Conservation (phyloP, 108 stramenopile species). For the Nitzschia inconspicua region DNA sequence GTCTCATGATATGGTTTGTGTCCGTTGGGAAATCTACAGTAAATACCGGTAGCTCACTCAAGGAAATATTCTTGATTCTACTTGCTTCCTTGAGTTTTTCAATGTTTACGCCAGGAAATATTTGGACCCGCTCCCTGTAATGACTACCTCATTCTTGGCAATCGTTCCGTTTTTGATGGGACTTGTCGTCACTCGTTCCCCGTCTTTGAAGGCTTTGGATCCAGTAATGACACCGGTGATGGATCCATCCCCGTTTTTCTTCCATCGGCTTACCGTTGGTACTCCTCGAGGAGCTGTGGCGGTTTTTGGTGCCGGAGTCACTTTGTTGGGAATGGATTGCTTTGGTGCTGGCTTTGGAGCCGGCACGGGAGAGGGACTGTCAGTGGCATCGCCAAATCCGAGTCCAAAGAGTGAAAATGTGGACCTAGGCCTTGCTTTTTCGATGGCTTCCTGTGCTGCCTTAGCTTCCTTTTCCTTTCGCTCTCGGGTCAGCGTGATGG, state of each 20-base stretch:
- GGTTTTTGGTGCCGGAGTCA: background rate
- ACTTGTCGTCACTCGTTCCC: slow-evolving; percentile 68
- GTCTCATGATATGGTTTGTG: too few species aligned
- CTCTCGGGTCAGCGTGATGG: slow-evolving; percentile 30
- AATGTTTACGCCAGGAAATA: slow-evolving; percentile 64
- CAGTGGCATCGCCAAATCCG: slow-evolving; percentile 9
- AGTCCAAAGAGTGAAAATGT: slow-evolving; percentile 49
- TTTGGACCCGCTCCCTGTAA: slow-evolving; percentile 67
- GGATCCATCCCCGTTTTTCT: slow-evolving; percentile 56
- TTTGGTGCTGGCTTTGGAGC: background rate
- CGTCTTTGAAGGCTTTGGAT: slow-evolving; percentile 58
- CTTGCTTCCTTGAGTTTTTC: background rate
- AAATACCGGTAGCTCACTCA: too few species aligned
- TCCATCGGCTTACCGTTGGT: slow-evolving; percentile 48
- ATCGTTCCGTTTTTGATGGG: slow-evolving; percentile 54
- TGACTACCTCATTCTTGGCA: slow-evolving; percentile 52
- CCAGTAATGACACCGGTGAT: slow-evolving; percentile 62
- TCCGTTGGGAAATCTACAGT: too few species aligned
- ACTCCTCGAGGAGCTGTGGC: slow-evolving; percentile 35
- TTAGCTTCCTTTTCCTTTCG: slow-evolving; percentile 17
- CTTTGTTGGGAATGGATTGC: background rate
- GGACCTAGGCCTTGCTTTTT: slow-evolving; percentile 15
- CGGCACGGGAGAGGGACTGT: background rate
- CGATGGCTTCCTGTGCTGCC: slow-evolving; percentile 9
- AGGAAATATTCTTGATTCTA: background rate